Percentiles rank a stretch among this genome's conserved stretches.
Conservation (phyloP, 768 basidiomycete genomes). For the Tephrocybe sp. region DNA sequence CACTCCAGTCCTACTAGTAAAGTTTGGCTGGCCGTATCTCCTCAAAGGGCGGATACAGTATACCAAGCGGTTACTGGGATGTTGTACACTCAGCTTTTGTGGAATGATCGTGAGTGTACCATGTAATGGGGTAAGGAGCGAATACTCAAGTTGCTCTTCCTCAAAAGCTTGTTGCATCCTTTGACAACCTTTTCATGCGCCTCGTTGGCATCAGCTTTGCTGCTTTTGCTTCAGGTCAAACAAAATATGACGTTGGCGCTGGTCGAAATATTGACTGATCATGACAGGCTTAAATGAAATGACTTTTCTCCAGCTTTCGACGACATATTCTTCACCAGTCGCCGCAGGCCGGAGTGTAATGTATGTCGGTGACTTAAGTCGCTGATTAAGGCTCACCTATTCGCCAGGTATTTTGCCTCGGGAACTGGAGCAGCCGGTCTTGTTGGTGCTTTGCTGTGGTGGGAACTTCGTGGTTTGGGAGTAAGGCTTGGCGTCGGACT, state of each 20-base stretch:
- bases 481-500: slow-evolving; percentile 81
- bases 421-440: slow-evolving; percentile 96
- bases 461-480: slow-evolving; percentile 86
- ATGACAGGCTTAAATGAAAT: slow-evolving; percentile 85
- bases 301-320: slow-evolving; percentile 90
- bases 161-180: slow-evolving; percentile 74
- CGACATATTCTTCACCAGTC: slow-evolving; percentile 65
- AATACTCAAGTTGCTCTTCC: background rate
- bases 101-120: slow-evolving; percentile 81
- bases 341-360: slow-evolving; percentile 80
- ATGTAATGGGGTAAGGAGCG: slow-evolving; percentile 6
- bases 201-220: slow-evolving; percentile 78
- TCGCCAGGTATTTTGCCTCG: slow-evolving; percentile 78
- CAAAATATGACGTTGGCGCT: background rate
- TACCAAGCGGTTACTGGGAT: slow-evolving; percentile 69
- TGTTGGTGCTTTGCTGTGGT: slow-evolving; percentile 92
- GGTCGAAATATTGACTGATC: background rate
- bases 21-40: slow-evolving; percentile 90
- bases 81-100: slow-evolving; percentile 68
- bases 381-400: background rate
- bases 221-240: slow-evolving; percentile 75
- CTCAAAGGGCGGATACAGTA: slow-evolving; percentile 87
- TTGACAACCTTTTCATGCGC: slow-evolving; percentile 62
- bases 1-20: slow-evolving; percentile 80
- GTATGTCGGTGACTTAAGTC: slow-evolving; percentile 33